Conservation (phyloP, 257 asterid genomes). For the Solanum habrochaites region DNA sequence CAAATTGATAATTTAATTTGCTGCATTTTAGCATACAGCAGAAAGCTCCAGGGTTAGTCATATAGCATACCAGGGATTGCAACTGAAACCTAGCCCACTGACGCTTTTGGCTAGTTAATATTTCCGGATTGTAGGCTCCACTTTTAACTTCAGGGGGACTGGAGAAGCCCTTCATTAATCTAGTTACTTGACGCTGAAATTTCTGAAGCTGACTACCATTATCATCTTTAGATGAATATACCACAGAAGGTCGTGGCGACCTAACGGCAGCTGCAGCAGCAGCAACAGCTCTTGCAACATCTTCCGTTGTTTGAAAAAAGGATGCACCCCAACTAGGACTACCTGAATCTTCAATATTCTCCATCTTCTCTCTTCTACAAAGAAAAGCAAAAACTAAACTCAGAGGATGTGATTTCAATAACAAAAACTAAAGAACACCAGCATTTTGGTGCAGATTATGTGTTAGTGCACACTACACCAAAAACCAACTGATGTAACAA, state of each 20-base stretch:
- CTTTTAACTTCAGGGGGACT: slow-evolving; percentile 67
- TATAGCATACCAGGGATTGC: slow-evolving; percentile 73
- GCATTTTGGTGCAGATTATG: background rate
- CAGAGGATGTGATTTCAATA: background rate
- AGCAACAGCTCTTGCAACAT: slow-evolving; percentile 91
- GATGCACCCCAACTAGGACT: slow-evolving; percentile 94
- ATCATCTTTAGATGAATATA: slow-evolving; percentile 81
- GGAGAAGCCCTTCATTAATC: slow-evolving; percentile 74
- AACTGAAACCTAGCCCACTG: slow-evolving; percentile 97
- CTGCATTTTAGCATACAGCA: background rate
- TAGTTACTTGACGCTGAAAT: slow-evolving; percentile 81
- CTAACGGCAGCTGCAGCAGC: slow-evolving; percentile 90
- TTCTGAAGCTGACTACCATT: slow-evolving; percentile 65
- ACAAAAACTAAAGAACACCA: background rate
- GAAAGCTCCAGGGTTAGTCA: background rate
- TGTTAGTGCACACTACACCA: background rate
- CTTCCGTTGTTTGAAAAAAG: slow-evolving; percentile 82
- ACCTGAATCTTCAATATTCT: slow-evolving; percentile 62
- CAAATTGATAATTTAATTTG: background rate
- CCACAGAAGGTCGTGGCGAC: slow-evolving; percentile 84
- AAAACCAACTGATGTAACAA: background rate
- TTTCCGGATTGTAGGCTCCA: slow-evolving; percentile 85
- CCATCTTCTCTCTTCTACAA: slow-evolving; percentile 47
- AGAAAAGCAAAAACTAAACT: background rate
- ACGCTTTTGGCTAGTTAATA: slow-evolving; percentile 92